Conservation (phyloP, 2,329 filamentous ascomycete genomes). For the Aspergillus jensenii region DNA sequence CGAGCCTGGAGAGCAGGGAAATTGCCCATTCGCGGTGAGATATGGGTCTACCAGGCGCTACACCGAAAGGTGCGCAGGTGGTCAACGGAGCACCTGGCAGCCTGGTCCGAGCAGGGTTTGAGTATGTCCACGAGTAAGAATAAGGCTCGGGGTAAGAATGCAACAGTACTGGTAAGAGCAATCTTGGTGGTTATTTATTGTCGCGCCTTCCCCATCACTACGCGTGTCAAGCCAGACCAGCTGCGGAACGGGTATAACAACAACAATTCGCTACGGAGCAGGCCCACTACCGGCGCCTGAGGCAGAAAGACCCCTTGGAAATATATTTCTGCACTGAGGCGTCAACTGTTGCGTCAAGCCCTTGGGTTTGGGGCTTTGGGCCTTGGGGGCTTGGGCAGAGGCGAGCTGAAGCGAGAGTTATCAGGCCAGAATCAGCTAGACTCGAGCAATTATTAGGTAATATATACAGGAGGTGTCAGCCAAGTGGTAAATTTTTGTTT, state of each 20-base stretch:
- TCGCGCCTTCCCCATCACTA: not conserved
- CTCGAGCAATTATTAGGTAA: not conserved
- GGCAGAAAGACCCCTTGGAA: too few relatives aligned
- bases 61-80: not conserved
- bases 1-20: constrained; percentile 1
- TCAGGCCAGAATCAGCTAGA: not conserved
- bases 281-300: too few relatives aligned
- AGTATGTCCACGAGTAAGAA: not conserved
- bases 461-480: not conserved
- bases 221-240: not conserved
- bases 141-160: not conserved
- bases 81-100: not conserved
- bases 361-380: not conserved
- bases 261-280: not conserved
- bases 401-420: not conserved
- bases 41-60: not conserved
- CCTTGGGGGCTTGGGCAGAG: not conserved
- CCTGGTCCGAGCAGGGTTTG: not conserved
- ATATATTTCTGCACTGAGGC: too few relatives aligned
- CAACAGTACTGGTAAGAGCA: not conserved
- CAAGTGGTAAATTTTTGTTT: constrained; percentile 3
- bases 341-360: too few relatives aligned
- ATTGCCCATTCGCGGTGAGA: constrained; percentile 1
- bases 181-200: not conserved
- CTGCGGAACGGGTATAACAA: not conserved